Base-by-base conservation (phyloP, 495 filamentous ascomycete genomes). In the Xylaria nigripes region DNA sequence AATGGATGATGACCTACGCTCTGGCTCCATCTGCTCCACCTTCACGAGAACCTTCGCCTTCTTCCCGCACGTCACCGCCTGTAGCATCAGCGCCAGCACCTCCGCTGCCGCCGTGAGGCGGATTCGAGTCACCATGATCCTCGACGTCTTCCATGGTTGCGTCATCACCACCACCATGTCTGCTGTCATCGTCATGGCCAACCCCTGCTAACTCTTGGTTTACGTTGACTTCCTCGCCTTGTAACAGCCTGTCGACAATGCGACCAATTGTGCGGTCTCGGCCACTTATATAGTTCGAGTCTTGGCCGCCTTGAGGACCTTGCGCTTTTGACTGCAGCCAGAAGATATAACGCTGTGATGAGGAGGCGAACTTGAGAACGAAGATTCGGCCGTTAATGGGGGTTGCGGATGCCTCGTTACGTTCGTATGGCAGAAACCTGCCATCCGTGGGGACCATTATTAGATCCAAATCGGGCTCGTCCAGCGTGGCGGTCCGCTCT, bases 21-120 rank as follows among this genome's bases (percentile, higher is more conserved):
- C 91, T 81, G 72, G 87, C 94, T 57, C 94, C 93, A 71, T 96
- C 92, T 52, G 88, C 90, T 64, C 94, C 94, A 49, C 91, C 93
- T 63, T 95, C 89, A 69, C 93, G 76, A 24, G 89, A 81, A 55
- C 82, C 83, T 69, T 87, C 83, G 52, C 94, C 94, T 65, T 97
- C 93, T 63, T 93, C 85, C 64, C 92, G 78, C 50, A 95, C 74
- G 70, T 96, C 89, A 32, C 90, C 90, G 10, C 90, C 92, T 0
- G 90, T 93, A 43, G 90, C 88, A 69, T 79, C 90, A 13, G 86
- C 73, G 29, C 89, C 90, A 55, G 90, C 90, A 48, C 90, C 90
- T 32, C 89, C 88, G 59, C 78, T 80, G 56, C 80, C 81, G 42
- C 81, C 77, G 54, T 81, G 82, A 56, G 80, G 77, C 42, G 78